phyloP scores from a whole-genome alignment of 495 filamentous ascomycete genomes.

The Neurospora sp. region DNA sequence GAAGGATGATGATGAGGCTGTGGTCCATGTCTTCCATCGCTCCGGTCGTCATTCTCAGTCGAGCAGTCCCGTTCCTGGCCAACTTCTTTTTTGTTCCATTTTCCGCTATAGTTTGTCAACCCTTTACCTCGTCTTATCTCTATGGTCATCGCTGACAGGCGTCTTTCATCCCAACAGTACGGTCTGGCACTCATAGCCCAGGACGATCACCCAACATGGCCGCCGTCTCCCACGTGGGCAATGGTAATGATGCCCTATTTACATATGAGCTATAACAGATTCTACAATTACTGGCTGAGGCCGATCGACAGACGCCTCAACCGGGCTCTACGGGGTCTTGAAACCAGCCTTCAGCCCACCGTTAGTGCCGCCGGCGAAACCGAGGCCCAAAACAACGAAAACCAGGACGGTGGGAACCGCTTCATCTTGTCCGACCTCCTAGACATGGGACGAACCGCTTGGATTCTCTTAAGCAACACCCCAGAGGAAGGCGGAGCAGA shows the following conservation, averaged over 20 bases:
- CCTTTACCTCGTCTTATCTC: too few relatives aligned
- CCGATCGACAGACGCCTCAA: slow-evolving; percentile 53
- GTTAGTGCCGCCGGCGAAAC: not conserved
- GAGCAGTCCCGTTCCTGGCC: slow-evolving; percentile 18
- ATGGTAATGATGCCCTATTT: slow-evolving; percentile 58
- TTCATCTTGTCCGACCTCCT: slow-evolving; percentile 2
- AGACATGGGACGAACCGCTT: slow-evolving; percentile 6
- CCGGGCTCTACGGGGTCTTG: slow-evolving; percentile 12
- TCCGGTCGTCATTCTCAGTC: slow-evolving; percentile 28
- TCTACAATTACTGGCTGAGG: slow-evolving; percentile 56
- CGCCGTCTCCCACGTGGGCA: slow-evolving; percentile 62
- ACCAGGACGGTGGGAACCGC: slow-evolving; percentile 2
- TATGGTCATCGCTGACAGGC: not conserved
- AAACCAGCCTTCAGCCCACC: not conserved
- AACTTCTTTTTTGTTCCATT: slow-evolving; percentile 24
- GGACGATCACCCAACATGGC: slow-evolving; percentile 43
- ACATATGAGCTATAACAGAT: slow-evolving; percentile 53
- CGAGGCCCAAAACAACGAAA: not conserved
- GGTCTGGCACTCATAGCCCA: slow-evolving; percentile 9
- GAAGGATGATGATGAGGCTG: slow-evolving; percentile 4
- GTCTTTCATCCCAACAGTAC: slow-evolving; percentile 9
- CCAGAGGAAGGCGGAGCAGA: slow-evolving; percentile 26
- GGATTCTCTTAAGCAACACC: not conserved
- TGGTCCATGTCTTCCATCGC: slow-evolving; percentile 25
- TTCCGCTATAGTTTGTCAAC: slow-evolving; percentile 23